phyloP scores from a whole-genome alignment of 345 rosid genomes.

The Eucalyptus tenuipes region DNA sequence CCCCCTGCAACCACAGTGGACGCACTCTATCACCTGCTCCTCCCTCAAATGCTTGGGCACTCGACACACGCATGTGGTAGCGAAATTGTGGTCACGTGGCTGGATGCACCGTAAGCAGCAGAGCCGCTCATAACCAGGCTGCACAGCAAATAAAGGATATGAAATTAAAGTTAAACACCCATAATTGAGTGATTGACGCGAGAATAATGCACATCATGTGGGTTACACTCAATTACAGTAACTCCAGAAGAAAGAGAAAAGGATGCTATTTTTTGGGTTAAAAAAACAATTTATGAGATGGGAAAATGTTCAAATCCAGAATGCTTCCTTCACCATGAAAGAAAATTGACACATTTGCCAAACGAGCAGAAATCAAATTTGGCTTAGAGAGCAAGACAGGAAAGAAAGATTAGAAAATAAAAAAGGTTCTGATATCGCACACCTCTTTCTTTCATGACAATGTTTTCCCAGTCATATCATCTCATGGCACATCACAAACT shows the following conservation, averaged over 20 bases:
- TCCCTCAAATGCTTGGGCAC: slow-evolving; percentile 74
- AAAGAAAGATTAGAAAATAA: neutral
- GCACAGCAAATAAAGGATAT: slow-evolving; percentile 4
- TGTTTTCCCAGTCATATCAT: neutral
- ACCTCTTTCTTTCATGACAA: neutral
- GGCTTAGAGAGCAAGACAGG: neutral
- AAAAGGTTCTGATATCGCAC: neutral
- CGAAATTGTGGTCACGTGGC: slow-evolving; percentile 81
- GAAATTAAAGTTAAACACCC: neutral
- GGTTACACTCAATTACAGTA: neutral
- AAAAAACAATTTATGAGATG: neutral
- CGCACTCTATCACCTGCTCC: slow-evolving; percentile 78
- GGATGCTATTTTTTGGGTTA: neutral
- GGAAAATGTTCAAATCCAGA: neutral
- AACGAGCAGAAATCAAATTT: neutral
- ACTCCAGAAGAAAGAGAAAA: neutral
- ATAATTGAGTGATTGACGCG: neutral
- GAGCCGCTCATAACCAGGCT: slow-evolving; percentile 77
- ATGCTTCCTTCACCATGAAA: neutral
- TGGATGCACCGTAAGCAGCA: slow-evolving; percentile 86
- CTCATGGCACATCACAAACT: neutral
- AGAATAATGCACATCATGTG: neutral
- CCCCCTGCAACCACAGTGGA: slow-evolving; percentile 78
- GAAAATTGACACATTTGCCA: neutral
- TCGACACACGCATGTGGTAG: slow-evolving; percentile 71